A percentile compares a stretch with the other conserved stretches of the same genome.
These are phyloP conservation scores for Fomitopsis serialis DNA, from an alignment of 768 basidiomycete species.

Conservation along the genomic window DNA sequence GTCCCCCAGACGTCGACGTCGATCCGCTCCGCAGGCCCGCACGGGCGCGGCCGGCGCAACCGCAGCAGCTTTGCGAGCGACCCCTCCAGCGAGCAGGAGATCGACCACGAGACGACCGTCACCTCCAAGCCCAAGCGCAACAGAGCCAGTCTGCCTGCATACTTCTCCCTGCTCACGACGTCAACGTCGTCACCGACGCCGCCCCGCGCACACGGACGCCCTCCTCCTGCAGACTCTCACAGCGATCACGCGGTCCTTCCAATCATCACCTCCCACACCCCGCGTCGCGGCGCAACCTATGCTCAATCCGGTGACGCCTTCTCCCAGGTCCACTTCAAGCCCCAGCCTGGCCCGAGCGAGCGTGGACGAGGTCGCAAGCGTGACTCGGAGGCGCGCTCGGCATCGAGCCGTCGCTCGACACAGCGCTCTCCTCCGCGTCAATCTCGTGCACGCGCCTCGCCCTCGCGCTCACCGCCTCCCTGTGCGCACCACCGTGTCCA, in stretches of 20 bases:
- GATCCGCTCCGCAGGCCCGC: slow-evolving; percentile 16
- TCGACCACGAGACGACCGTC: slow-evolving; percentile 26
- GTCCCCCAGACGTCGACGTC: slow-evolving; percentile 30
- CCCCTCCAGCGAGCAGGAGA: slow-evolving; percentile 10
- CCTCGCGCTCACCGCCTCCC: slow-evolving; percentile 2
- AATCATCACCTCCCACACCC: slow-evolving; percentile 21
- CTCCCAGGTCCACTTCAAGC: slow-evolving; percentile 10
- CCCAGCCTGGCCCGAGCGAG: slow-evolving; percentile 6
- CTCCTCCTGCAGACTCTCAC: slow-evolving; percentile 14
- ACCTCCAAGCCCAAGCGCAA: slow-evolving; percentile 39
- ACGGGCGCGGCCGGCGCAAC: slow-evolving; percentile 2
- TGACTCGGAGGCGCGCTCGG: slow-evolving; percentile 19
- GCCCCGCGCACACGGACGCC: slow-evolving; percentile 13
- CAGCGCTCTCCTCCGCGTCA: slow-evolving; percentile 20
- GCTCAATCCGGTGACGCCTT: slow-evolving; percentile 13
- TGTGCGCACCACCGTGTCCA: slow-evolving; percentile 6
- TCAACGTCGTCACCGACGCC: slow-evolving; percentile 7
- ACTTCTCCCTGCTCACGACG: slow-evolving; percentile 62
- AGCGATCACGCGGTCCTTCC: slow-evolving; percentile 20
- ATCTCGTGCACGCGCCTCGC: not conserved
- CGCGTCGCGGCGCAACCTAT: slow-evolving; percentile 16
- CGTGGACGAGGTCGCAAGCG: slow-evolving; percentile 20
- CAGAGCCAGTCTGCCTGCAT: slow-evolving; percentile 70
- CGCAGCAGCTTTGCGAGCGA: slow-evolving; percentile 4
- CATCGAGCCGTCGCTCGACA: slow-evolving; percentile 17